Conservation (phyloP, 2,329 filamentous ascomycete genomes). For the Diaporthe caulivora region DNA sequence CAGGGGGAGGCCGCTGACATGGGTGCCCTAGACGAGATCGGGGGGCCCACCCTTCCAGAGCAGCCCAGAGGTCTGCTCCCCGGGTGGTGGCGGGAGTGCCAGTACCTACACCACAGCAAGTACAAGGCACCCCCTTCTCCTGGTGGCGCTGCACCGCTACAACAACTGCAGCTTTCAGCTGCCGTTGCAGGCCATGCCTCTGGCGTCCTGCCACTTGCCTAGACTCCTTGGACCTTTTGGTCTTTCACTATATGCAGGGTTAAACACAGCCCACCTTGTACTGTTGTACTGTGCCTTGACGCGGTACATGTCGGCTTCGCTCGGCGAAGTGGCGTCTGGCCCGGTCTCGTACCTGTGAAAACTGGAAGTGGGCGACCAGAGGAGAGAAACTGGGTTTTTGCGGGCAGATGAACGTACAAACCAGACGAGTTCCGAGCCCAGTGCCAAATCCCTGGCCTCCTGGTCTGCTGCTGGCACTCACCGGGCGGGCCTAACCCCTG, state of each 20-base stretch:
- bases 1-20: conserved; percentile 32
- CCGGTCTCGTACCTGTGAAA: conserved; percentile 24
- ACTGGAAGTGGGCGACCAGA: conserved; percentile 1
- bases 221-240: conserved; percentile 46
- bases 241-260: conserved; percentile 50
- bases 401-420: conserved; percentile 18
- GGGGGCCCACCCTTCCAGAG: conserved; percentile 28
- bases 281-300: conserved; percentile 28
- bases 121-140: conserved; percentile 31
- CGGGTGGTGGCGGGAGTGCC: conserved; percentile 29
- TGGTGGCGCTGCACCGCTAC: conserved; percentile 48
- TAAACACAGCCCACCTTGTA: conserved; percentile 50
- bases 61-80: conserved; percentile 5
- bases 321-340: conserved; percentile 32
- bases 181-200: conserved; percentile 44
- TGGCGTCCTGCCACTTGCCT: conserved; percentile 46
- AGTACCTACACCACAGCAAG: conserved; percentile 3
- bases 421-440: conserved; percentile 13
- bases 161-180: conserved; percentile 51
- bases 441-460: conserved; percentile 15
- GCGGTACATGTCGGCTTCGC: conserved; percentile 41
- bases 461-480: conserved; percentile 17
- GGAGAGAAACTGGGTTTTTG: conserved; percentile 16
- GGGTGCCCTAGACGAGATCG: conserved; percentile 37
- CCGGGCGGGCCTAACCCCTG: conserved; percentile 18